Base-by-base conservation (phyloP, 345 rosid genomes). In the Diplotaxis tenuifolia region DNA sequence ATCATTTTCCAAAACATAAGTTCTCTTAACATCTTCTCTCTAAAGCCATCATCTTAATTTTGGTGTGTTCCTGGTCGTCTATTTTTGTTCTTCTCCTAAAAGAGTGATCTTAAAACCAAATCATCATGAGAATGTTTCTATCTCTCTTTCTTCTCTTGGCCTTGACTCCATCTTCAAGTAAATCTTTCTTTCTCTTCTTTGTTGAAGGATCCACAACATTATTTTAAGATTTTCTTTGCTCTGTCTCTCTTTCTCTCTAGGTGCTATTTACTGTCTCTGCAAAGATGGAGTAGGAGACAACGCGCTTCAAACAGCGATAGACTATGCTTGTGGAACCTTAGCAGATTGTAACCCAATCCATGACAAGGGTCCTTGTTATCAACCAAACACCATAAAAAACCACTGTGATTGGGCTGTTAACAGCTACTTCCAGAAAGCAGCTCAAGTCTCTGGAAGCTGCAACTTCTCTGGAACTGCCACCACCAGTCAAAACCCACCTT, bases 261-360 rank as follows among this genome's bases (percentile, higher is more conserved):
- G 83, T 74, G 98, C 96, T 29, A 69, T 72, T n/a, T 95, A 92
- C 81, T 95, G 99, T 60, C 4, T 92, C 19, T 95, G 99, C 61
- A 92, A 81, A 79, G 92, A 88, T 78, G 96, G 96, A 28, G 5
- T 85, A 38, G 57, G 85, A 61, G 92, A 88, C 0, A 0, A 38
- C 14, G 70, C 45, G 28, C 82, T 87, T 21, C 99, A 95, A 76
- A 88, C 88, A 72, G 6, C 86, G 12, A 42, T 95, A 42, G 99
- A 95, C 78, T 95, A 89, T 79, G 99, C 99, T 19, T 95, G 99
- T 79, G 99, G 99, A 79, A 84, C 90, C 54, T 91, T 91, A 32
- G 96, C 89, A 49, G 96, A 89, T 45, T 89, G 96, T 64, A 42
- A 67, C 8, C 69, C 83, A 9, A 89, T 87, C 61, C 58, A 77